phyloP scores from a whole-genome alignment of 306 rosid species.

The Lathyrus tuberosus region DNA sequence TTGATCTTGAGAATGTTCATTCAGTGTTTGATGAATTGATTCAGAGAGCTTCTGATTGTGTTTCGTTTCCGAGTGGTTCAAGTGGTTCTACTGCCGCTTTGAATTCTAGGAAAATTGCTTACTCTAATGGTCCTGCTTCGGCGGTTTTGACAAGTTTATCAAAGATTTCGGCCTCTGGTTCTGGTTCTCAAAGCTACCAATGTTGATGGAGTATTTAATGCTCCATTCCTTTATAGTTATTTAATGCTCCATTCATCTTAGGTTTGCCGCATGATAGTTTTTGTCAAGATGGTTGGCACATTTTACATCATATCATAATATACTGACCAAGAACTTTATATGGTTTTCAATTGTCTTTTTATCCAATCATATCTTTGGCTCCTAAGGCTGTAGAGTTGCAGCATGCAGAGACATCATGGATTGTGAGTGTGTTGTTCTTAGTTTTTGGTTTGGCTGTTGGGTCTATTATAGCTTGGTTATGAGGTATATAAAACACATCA shows the following conservation, averaged over 20 bases:
- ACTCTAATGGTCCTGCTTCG: slow-evolving; percentile 44
- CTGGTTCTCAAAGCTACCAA: too few species aligned
- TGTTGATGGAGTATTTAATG: too few species aligned
- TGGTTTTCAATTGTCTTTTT: too few species aligned
- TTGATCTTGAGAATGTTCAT: too few species aligned
- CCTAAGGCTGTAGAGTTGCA: slow-evolving; percentile 76
- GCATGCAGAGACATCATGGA: slow-evolving; percentile 84
- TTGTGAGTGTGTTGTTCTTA: slow-evolving; percentile 68
- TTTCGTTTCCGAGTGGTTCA: slow-evolving; percentile 49
- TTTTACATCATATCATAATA: too few species aligned
- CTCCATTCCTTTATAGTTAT: too few species aligned
- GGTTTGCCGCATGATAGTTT: too few species aligned
- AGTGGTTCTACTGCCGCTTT: slow-evolving; percentile 25
- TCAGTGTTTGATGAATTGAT: slow-evolving; percentile 61
- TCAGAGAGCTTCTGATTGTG: slow-evolving; percentile 78
- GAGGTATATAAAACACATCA: too few species aligned
- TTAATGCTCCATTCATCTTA: too few species aligned
- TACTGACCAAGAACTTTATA: too few species aligned
- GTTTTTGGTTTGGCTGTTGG: slow-evolving; percentile 78
- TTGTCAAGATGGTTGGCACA: too few species aligned
- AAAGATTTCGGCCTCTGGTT: slow-evolving; percentile 38
- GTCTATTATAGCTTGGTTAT: slow-evolving; percentile 82
- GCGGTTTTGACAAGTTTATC: slow-evolving; percentile 26
- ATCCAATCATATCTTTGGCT: too few species aligned
- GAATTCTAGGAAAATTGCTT: neutral